Evolutionary conservation across 106 monocot genomes (phyloP).

Genomic region (Dendrobium nobile): DNA sequence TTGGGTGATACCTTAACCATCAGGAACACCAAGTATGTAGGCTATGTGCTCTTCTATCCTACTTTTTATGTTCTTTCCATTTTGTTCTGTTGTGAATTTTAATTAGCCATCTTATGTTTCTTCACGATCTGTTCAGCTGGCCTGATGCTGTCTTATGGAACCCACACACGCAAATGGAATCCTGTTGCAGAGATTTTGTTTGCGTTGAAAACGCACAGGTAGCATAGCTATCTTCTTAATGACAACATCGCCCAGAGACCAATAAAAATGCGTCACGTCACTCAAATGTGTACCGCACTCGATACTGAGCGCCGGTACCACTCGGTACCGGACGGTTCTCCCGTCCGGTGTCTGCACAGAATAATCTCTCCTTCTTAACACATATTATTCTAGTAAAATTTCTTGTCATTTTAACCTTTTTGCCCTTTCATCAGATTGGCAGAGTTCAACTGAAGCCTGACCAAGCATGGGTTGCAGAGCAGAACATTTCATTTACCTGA

Average conservation of each 20-base stretch:
- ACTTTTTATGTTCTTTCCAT: not conserved
- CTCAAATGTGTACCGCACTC: too few species aligned
- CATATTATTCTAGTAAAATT: not conserved
- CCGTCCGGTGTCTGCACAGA: too few species aligned
- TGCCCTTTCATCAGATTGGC: slow-evolving; percentile 37
- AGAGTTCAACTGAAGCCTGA: slow-evolving; percentile 62
- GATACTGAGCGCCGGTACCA: too few species aligned
- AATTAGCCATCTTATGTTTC: not conserved
- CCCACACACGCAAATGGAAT: slow-evolving; percentile 89
- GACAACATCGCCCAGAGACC: too few species aligned
- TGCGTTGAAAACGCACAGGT: slow-evolving; percentile 99
- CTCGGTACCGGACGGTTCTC: too few species aligned
- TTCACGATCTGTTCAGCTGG: slow-evolving; percentile 48
- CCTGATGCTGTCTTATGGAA: slow-evolving; percentile 94
- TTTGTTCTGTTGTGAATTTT: not conserved
- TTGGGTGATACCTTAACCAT: slow-evolving; percentile 69
- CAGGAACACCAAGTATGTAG: slow-evolving; percentile 60
- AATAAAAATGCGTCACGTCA: too few species aligned
- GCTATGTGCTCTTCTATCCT: not conserved
- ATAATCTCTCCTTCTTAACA: not conserved
- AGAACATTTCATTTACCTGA: slow-evolving; percentile 41
- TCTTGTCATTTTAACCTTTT: not conserved
- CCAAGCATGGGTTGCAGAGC: slow-evolving; percentile 87
- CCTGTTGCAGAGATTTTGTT: slow-evolving; percentile 89
- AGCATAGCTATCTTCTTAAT: not conserved